phyloP scores from a whole-genome alignment of 148 eudicot genomes.

The Rhododendron henanense region DNA sequence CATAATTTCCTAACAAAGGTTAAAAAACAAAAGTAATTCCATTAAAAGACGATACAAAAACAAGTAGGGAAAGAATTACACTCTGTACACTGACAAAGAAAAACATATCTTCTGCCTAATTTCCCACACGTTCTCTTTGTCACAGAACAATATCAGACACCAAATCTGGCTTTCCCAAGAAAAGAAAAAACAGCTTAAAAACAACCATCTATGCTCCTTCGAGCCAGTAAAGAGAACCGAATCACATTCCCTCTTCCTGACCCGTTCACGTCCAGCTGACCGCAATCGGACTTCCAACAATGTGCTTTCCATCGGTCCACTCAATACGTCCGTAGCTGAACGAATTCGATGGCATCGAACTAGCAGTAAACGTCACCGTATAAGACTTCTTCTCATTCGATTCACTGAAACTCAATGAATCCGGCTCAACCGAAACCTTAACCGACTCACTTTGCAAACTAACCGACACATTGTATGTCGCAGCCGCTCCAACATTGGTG shows the following conservation, averaged over 20 bases:
- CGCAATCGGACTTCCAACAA: conserved; percentile 80
- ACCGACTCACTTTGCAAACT: conserved; percentile 44
- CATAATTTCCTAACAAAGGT: not conserved
- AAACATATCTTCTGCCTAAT: not conserved
- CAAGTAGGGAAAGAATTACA: not conserved
- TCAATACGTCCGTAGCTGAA: conserved; percentile 58
- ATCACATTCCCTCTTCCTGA: not conserved
- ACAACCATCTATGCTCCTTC: not conserved
- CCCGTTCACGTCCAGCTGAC: conserved; percentile 50
- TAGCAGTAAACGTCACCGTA: conserved; percentile 57
- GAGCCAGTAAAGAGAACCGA: not conserved
- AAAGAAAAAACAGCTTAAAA: not conserved
- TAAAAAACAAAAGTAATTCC: not conserved
- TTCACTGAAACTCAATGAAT: conserved; percentile 47
- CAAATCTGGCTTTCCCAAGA: not conserved
- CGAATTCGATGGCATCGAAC: conserved; percentile 43
- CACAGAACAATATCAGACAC: not conserved
- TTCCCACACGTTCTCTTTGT: not conserved
- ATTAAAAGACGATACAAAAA: not conserved
- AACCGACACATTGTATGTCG: conserved; percentile 54
- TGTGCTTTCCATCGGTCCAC: conserved; percentile 86
- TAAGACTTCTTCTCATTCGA: conserved; percentile 67
- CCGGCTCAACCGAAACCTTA: conserved; percentile 61
- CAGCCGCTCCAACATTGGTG: conserved; percentile 73
- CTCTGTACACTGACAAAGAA: not conserved